Base-by-base conservation (phyloP, 2,329 filamentous ascomycete genomes). In the Trichophyton equinum region DNA sequence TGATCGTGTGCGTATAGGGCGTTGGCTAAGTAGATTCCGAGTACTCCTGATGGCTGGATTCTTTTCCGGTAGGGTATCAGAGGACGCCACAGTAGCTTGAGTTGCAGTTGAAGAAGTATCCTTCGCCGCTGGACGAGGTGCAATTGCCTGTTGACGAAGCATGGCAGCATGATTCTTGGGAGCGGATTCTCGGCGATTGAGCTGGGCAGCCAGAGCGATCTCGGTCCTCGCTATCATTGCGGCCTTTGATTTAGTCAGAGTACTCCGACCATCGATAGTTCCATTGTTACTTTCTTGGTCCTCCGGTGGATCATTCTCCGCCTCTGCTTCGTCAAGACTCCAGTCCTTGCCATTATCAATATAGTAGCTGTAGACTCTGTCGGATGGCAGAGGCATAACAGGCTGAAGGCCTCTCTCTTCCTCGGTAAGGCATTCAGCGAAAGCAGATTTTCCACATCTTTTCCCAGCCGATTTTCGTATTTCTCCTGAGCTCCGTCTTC, bases 121-220 rank as follows among this genome's bases (percentile, higher is more conserved):
- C 42, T 70, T 67, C 30, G 69, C 64, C 20, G 72, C 67, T 4
- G 66, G 64, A 60, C 69, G 66, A 4, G 70, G 68, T n/a, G 71
- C 69, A 7, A 74, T 61, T 40, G 75, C 75, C 64, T 77, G 75
- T 64, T 78, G 76, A 57, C 77, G 73, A 62, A 79, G 72, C 2
- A 74, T 73, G 5, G 77, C 77, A 2, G 77, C 77, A 64, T 78
- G 77, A 56, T 75, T 79, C 59, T 75, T 74, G 0, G 71, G 66
- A 42, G 67, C 63, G 7, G 61, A 63, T 44, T 74, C 74, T 61
- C 71, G 68, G n/a, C 71, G 70, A 15, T 73, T 71, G 53, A 74
- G 68, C 36, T 76, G 74, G 18, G 73, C 74, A n/a, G 67, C 71
- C 22, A 76, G 67, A 2, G 74, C 74, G 7, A 69, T 68, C 62